A percentile compares a stretch with the other conserved stretches of the same genome.
These are phyloP conservation scores for Cruciata laevipes DNA, from an alignment of 257 asterid species.

Conservation along the genomic window DNA sequence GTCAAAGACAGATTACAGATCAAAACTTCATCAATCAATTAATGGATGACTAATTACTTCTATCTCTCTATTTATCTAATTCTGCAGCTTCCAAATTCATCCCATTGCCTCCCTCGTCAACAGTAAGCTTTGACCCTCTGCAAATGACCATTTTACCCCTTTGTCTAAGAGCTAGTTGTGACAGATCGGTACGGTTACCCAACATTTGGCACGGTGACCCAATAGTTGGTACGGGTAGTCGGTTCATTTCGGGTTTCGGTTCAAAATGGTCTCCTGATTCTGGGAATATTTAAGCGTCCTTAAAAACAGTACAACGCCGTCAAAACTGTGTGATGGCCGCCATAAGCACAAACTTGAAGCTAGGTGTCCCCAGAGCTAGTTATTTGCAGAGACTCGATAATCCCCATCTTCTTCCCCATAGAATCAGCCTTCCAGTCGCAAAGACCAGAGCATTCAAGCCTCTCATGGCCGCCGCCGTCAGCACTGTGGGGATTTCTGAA, in stretches of 20 bases:
- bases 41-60: too few species aligned
- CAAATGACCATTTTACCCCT: too few species aligned
- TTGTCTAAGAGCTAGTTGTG: too few species aligned
- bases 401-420: conserved; percentile 17
- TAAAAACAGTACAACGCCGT: not conserved
- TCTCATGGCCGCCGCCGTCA: conserved; percentile 57
- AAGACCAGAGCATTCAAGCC: conserved; percentile 20
- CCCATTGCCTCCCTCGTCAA: too few species aligned
- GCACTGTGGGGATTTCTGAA: conserved; percentile 47
- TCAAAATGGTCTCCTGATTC: not conserved
- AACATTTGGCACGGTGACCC: not conserved
- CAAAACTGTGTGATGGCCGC: conserved; percentile 3
- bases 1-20: too few species aligned
- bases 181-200: too few species aligned
- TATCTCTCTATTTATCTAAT: too few species aligned
- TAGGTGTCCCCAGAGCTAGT: conserved; percentile 29
- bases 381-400: conserved; percentile 20
- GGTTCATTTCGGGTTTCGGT: not conserved
- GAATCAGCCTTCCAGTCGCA: conserved; percentile 17
- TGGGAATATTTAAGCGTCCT: not conserved
- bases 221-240: not conserved
- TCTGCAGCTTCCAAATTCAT: too few species aligned
- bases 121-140: too few species aligned
- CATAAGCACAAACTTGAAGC: conserved; percentile 15
- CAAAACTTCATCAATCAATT: too few species aligned